These are phyloP conservation scores for Chloranthus sessilifolius DNA, from an alignment of 164 flowering plant species.

Conservation along the genomic window DNA sequence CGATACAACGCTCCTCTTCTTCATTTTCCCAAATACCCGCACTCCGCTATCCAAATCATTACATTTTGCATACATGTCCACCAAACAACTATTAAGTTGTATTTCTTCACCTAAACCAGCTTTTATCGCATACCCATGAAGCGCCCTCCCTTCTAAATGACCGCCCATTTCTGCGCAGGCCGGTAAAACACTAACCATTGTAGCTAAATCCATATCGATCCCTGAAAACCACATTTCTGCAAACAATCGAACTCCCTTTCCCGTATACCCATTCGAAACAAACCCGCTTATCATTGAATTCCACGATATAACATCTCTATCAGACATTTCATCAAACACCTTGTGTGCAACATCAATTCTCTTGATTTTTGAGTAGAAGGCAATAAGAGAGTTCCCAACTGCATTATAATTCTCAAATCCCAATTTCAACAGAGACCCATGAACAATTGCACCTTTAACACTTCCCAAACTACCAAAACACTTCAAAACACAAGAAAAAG, in stretches of 20 bases:
- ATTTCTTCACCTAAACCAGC: slow-evolving; percentile 18
- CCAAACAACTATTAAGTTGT: slow-evolving; percentile 32
- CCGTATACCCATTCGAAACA: slow-evolving; percentile 12
- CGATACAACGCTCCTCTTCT: slow-evolving; percentile 40
- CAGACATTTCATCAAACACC: slow-evolving; percentile 55
- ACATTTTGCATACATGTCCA: slow-evolving; percentile 65
- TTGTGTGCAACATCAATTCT: slow-evolving; percentile 31
- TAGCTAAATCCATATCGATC: slow-evolving; percentile 36
- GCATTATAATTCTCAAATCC: slow-evolving; percentile 37
- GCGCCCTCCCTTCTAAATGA: slow-evolving; percentile 27
- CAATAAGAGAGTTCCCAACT: slow-evolving; percentile 48
- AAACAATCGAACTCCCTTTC: slow-evolving; percentile 9
- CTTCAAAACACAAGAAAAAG: slow-evolving; percentile 52
- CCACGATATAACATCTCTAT: slow-evolving; percentile 61
- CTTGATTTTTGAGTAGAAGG: slow-evolving; percentile 41
- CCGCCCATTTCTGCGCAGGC: slow-evolving; percentile 37
- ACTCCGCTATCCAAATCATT: slow-evolving; percentile 30
- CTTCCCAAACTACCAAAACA: slow-evolving; percentile 37
- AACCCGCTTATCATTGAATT: slow-evolving; percentile 59
- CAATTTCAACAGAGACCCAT: slow-evolving; percentile 35
- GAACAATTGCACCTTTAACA: slow-evolving; percentile 34
- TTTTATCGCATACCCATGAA: slow-evolving; percentile 50
- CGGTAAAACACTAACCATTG: slow-evolving; percentile 41
- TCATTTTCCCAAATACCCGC: slow-evolving; percentile 39
- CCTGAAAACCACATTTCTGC: slow-evolving; percentile 33